Base-by-base conservation (phyloP, 768 basidiomycete genomes). In the Arthromyces matolae region DNA sequence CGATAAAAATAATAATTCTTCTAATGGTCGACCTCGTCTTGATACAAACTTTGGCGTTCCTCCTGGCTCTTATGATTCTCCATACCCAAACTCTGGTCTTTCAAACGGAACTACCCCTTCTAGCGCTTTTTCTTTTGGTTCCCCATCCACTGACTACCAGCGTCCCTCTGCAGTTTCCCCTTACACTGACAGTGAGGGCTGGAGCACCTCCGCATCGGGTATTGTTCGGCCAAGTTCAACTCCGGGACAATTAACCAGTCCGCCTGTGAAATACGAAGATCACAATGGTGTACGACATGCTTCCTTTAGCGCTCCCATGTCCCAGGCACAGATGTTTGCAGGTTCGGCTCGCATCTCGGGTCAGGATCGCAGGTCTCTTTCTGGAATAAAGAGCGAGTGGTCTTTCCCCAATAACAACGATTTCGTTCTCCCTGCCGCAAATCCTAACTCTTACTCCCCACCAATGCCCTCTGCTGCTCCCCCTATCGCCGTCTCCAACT, bases 221-320 rank as follows among this genome's bases (percentile, higher is more conserved):
- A 84, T 87, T 64, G 68, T 78, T 56, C 84, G 85, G 48, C 81
- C 85, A n/a, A 78, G 63, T 67, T 84, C 83, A 12, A 83, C 83
- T 4, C 78, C 83, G 52, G 76, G 77, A 47, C 80, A 83, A 56
- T 66, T 76, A 43, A 74, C 77, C 57, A 75, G 66, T 52, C 69
- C 75, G 52, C 69, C 70, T 50, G 69, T 79, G 56, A 86, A 85
- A 61, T 86, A 87, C 72, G 84, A 86, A 69, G 85, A 86, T 50
- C 52, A 51, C 12, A 40, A 54, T 63, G 67, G 66, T 60, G 63
- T 83, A 60, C 81, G 84, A 65, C 84, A 84, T 72, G 69, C 81
- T 60, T 82, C 83, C 55, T 80, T 83, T 69, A 78, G 73, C 67
- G 70, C 77, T 42, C 66, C 78, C 53, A 74, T 78, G 67, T 69